Evolutionary conservation across 78 protist species (phyloP), one percentile per base, ranked within the genome.

Genomic region (Protostelium mycophagum): DNA sequence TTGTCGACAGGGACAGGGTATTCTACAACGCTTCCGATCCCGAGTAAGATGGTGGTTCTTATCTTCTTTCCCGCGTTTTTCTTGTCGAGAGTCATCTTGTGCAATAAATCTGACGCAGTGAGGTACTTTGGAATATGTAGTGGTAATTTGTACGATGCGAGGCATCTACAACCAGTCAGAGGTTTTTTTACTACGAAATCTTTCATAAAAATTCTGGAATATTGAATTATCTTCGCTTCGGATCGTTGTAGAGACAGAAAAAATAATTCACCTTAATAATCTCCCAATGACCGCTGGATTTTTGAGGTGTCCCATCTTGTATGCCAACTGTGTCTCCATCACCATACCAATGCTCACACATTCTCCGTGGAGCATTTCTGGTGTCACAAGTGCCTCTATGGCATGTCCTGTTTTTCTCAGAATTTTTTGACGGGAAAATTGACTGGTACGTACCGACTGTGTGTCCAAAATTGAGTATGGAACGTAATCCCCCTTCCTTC

Each of bases 401-500:
- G 95, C 97, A 63, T 96, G 97, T 1, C 98, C n/a, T n/a, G n/a
- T n/a, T n/a, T n/a, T n/a, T n/a, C n/a, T n/a, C n/a, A n/a, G n/a
- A n/a, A n/a, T n/a, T n/a, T n/a, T n/a, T n/a, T n/a, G n/a, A n/a
- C n/a, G n/a, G n/a, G n/a, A n/a, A n/a, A n/a, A n/a, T n/a, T n/a
- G n/a, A n/a, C n/a, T n/a, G n/a, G n/a, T n/a, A n/a, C n/a, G n/a
- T n/a, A n/a, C n/a, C 98, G 28, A 96, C 85, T 35, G 95, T 94
- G 96, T 96, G 98, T 0, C 98, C 98, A 37, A 91, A 94, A 92
- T 96, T 96, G 31, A 96, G 91, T 0, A 94, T 28, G 1, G 87
- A 83, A 16, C 98, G 93, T n/a, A 96, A 38, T 5, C 96, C 97
- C 1, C 94, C 86, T 37, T 94, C 97, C 88, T 86, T 90, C 84